Evolutionary conservation across 148 eudicot species (phyloP).

Genomic region (Chenopodium formosanum): DNA sequence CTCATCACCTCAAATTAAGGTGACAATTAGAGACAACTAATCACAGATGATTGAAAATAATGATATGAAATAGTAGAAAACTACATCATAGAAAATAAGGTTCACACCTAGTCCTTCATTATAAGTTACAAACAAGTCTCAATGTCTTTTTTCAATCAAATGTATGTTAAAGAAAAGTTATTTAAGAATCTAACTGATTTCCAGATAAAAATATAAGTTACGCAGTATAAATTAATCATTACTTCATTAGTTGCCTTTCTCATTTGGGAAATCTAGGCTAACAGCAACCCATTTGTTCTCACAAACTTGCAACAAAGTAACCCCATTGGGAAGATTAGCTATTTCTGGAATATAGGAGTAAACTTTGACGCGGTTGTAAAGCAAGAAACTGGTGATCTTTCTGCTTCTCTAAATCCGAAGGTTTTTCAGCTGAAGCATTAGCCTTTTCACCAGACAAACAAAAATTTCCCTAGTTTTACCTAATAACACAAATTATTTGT

Average conservation of each 20-base stretch:
- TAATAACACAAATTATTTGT: no score
- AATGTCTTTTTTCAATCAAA: background rate
- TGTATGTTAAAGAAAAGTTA: background rate
- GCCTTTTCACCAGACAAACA: constrained; percentile 10
- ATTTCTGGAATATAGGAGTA: constrained; percentile 38
- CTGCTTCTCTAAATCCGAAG: constrained; percentile 10
- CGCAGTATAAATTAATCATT: background rate
- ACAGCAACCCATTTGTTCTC: constrained; percentile 42
- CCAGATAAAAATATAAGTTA: background rate
- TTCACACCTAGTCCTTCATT: background rate
- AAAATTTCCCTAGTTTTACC: background rate
- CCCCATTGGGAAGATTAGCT: constrained; percentile 32
- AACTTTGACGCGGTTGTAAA: constrained; percentile 29
- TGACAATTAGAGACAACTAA: background rate
- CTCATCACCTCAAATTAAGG: background rate
- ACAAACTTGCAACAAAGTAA: constrained; percentile 38
- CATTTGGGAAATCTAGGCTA: constrained; percentile 41
- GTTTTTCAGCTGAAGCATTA: constrained; percentile 3
- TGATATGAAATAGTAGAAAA: background rate
- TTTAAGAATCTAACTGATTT: background rate
- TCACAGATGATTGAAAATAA: background rate
- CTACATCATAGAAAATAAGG: background rate
- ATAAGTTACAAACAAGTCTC: constrained; percentile 3
- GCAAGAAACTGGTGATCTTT: constrained; percentile 7
- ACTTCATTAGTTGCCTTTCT: constrained; percentile 1